Conservation (phyloP, 495 filamentous ascomycete species). For the Tuber brumale region DNA sequence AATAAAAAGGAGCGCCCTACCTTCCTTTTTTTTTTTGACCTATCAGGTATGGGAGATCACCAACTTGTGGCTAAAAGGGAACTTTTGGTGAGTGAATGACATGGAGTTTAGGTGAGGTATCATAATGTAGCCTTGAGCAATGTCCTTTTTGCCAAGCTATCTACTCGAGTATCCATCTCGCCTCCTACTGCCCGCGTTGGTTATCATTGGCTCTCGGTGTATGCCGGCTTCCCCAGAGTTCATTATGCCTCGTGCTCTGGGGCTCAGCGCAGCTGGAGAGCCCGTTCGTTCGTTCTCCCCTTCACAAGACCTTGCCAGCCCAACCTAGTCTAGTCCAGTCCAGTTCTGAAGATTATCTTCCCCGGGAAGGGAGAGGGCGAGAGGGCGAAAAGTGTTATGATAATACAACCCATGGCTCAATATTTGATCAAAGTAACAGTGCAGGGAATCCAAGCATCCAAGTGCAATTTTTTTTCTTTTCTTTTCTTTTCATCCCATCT, state of each 20-base stretch:
- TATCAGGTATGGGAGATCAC: not conserved
- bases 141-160: not conserved
- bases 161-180: not conserved
- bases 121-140: not conserved
- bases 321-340: not conserved
- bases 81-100: not conserved
- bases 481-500: constrained; percentile 1
- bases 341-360: not conserved
- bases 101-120: constrained; percentile 1
- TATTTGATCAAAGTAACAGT: not conserved
- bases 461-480: not conserved
- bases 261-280: not conserved
- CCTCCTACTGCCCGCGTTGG: not conserved
- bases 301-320: not conserved
- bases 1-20: not conserved
- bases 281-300: not conserved
- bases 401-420: not conserved
- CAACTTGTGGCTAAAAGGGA: not conserved
- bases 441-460: not conserved
- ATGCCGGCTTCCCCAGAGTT: not conserved
- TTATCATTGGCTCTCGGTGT: not conserved
- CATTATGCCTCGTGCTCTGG: not conserved
- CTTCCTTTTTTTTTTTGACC: not conserved
- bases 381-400: not conserved
- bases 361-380: not conserved